Base-by-base conservation (phyloP, 768 basidiomycete species). In the Rhodocollybia butyracea region DNA sequence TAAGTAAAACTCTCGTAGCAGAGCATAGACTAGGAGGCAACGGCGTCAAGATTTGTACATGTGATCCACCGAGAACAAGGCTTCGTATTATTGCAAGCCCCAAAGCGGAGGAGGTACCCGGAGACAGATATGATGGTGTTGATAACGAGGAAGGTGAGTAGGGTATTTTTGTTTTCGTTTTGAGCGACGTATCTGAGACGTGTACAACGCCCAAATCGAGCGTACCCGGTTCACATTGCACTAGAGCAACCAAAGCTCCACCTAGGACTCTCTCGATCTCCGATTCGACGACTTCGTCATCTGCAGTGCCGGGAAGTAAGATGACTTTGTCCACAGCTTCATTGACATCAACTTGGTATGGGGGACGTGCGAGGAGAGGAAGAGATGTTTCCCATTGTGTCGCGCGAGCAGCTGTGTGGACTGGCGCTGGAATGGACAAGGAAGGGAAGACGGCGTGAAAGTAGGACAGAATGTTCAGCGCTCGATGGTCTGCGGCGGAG, bases 41-140 rank as follows among this genome's bases (percentile, higher is more conserved):
- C 0, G 95, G 92, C 0, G 94, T 93, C 32, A 97, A 73, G n/a
- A 97, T 60, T 31, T 96, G 93, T 32, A 95, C 70, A 40, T 76
- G 69, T 15, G 76, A 61, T 0, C 74, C 63, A 3, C 63, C 57
- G n/a, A 73, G 73, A 46, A 69, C 76, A 43, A 73, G 66, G 42
- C 73, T 73, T 21, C 94, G 86, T 13, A 98, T 75, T 47, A 97
- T 73, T 0, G 80, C 96, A 19, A 96, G 74, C 1, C 94, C 95
- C 24, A 85, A 70, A 59, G 91, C 92, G 8, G 61, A 77, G 0
- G 90, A 90, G 0, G 75, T 68, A 0, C 73, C 62, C 0, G 91
- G 87, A 1, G 79, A 69, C 0, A 92, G 91, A 0, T 75, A 71
- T 0, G 73, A 58, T 0, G 73, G 67, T 0, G 76, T 78, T 61